phyloP scores from a whole-genome alignment of 768 basidiomycete genomes.

The Amanita polypyramis region DNA sequence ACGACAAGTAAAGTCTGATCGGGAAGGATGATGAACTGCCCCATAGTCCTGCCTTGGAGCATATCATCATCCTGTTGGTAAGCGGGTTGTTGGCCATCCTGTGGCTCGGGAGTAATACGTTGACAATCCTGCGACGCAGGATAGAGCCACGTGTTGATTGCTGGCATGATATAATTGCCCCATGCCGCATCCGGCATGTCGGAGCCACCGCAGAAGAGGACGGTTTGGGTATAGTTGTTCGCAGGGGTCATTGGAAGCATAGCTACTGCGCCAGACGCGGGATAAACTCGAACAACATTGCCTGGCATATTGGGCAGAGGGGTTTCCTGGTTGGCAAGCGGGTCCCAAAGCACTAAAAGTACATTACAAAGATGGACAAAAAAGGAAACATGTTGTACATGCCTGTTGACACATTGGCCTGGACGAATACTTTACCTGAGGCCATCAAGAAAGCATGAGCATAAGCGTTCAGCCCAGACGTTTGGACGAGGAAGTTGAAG shows the following conservation, averaged over 20 bases:
- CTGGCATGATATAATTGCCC: constrained; percentile 69
- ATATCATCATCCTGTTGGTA: constrained; percentile 72
- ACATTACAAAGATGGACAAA: constrained; percentile 9
- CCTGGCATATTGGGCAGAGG: constrained; percentile 65
- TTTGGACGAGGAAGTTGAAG: constrained; percentile 60
- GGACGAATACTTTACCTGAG: constrained; percentile 71
- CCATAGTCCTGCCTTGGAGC: constrained; percentile 76
- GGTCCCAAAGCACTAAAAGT: constrained; percentile 37
- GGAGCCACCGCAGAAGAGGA: constrained; percentile 88
- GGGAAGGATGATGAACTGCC: constrained; percentile 79
- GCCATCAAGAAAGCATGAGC: constrained; percentile 66
- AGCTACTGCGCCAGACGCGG: constrained; percentile 78
- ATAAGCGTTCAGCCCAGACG: constrained; percentile 73
- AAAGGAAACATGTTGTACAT: constrained; percentile 16
- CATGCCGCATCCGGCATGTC: constrained; percentile 63
- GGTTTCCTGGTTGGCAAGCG: constrained; percentile 43
- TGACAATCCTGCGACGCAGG: constrained; percentile 69
- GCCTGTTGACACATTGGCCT: constrained; percentile 76
- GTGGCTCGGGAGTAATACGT: constrained; percentile 78
- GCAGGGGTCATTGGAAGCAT: constrained; percentile 88
- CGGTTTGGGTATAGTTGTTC: constrained; percentile 78
- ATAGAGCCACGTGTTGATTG: constrained; percentile 61
- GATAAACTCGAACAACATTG: constrained; percentile 72
- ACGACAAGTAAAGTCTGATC: constrained; percentile 70
- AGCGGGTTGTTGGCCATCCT: constrained; percentile 44